phyloP scores from a whole-genome alignment of 176 grass and related monocot genomes.

The Carex kokanica region DNA sequence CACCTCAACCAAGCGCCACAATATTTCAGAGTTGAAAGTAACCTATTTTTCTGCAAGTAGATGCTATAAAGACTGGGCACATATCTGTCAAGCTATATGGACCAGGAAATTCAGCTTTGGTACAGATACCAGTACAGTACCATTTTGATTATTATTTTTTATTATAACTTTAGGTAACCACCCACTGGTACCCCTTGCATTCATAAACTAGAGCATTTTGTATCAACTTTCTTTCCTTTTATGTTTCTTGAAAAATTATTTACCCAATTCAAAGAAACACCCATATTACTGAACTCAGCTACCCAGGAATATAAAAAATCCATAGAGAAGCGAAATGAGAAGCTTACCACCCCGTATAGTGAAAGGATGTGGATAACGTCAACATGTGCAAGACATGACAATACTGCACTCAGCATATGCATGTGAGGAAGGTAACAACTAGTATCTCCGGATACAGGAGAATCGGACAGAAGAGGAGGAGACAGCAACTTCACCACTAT shows the following conservation, averaged over 20 bases:
- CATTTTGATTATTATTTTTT: neutral
- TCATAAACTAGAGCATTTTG: neutral
- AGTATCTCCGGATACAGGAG: slow-evolving; percentile 45
- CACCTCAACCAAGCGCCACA: neutral
- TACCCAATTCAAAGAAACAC: neutral
- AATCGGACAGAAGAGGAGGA: slow-evolving; percentile 56
- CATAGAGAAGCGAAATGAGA: neutral
- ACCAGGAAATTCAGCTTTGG: neutral
- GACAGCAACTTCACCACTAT: slow-evolving; percentile 68
- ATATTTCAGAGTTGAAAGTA: neutral
- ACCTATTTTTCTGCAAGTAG: neutral
- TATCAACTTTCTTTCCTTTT: neutral
- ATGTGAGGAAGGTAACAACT: slow-evolving; percentile 67
- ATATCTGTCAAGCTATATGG: neutral
- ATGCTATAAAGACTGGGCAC: neutral
- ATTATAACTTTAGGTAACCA: neutral
- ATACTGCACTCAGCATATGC: slow-evolving; percentile 60
- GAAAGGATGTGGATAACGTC: slow-evolving; percentile 85
- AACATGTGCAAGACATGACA: slow-evolving; percentile 60
- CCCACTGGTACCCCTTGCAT: neutral
- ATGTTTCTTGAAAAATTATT: neutral
- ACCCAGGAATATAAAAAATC: neutral
- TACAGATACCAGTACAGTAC: neutral
- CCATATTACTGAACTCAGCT: neutral
- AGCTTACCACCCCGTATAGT: slow-evolving; percentile 76